Evolutionary conservation across 129 eudicot species (phyloP).

Genomic region (Helianthus tuberosus): DNA sequence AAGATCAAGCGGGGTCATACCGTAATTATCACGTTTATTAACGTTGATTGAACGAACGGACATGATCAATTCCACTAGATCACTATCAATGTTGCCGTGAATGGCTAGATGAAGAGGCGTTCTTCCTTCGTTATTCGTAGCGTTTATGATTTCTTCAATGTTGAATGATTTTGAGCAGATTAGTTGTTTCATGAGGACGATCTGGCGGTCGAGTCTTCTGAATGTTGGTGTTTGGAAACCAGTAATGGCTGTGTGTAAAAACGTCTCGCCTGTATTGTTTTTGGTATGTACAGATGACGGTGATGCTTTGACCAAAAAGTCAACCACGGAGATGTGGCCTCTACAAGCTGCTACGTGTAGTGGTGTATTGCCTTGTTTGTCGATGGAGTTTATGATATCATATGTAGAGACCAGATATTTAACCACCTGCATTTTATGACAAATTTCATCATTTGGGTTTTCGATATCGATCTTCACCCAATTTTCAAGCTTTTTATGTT

Average conservation of each 20-base stretch:
- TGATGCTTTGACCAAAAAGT: slow-evolving; percentile 58
- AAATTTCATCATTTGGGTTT: neutral
- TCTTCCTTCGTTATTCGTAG: slow-evolving; percentile 59
- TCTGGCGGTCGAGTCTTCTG: slow-evolving; percentile 75
- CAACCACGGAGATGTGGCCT: slow-evolving; percentile 72
- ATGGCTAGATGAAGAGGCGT: slow-evolving; percentile 91
- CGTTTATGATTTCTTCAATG: slow-evolving; percentile 64
- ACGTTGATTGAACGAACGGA: slow-evolving; percentile 54
- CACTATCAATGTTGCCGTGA: slow-evolving; percentile 65
- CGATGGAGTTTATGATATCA: slow-evolving; percentile 54
- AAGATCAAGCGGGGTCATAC: slow-evolving; percentile 74
- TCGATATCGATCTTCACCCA: neutral
- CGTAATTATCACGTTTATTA: slow-evolving; percentile 61
- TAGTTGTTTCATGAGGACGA: slow-evolving; percentile 74
- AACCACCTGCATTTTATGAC: slow-evolving; percentile 60
- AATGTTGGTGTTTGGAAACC: slow-evolving; percentile 88
- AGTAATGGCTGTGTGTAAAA: slow-evolving; percentile 66
- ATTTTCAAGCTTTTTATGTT: neutral
- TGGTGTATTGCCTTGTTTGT: slow-evolving; percentile 86
- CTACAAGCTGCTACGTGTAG: slow-evolving; percentile 86
- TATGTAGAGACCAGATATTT: slow-evolving; percentile 57
- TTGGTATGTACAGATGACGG: slow-evolving; percentile 53
- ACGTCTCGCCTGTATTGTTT: slow-evolving; percentile 79
- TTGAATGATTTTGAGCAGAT: slow-evolving; percentile 43
- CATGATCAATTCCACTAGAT: slow-evolving; percentile 74